Evolutionary conservation across 202 grass and related monocot genomes (phyloP), one percentile per base, ranked within the genome.

Genomic region (Setaria italica): DNA sequence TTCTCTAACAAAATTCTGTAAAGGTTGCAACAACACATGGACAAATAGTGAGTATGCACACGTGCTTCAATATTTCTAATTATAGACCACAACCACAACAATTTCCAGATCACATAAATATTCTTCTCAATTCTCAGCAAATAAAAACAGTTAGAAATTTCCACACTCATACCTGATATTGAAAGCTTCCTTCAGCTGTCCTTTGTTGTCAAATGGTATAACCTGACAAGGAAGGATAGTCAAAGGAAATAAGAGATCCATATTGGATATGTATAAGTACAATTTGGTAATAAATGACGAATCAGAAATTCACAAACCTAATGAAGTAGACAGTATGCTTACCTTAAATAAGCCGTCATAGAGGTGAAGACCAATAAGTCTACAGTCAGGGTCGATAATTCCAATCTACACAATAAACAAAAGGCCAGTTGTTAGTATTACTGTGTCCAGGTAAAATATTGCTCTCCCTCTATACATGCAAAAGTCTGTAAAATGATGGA

Each of bases 321-420:
- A 69, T 32, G 45, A 50, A 72, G n/a, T 56, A 67, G 21, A 35
- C 45, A 70, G 25, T 50, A 25, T 14, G 47, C 67, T 88, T 82
- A 94, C 97, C 89, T 99, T 99, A 87, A 99, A 99, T 82, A 99
- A 95, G 20, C 97, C 94, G 34, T 99, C 94, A 16, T 99, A 99
- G 50, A 94, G 84, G 77, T 97, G 97, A 80, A 99, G 94, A 54
- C 97, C 97, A 68, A 99, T 94, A 55, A 99, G 87, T 35, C 97
- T 87, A 89, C 97, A 99, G 43, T 99, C 94, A 75, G 97, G 97
- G 72, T 99, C 97, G 11, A 99, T 91, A 48, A 97, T 94, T 58
- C 97, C 97, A 80, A 99, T 99, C 97, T 99, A 90, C 58, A 65
- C 83, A 80, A 77, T 17, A 88, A 82, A 85, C 20, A 68, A 48